Base-by-base conservation (phyloP, 208 protist genomes). In the Acanthamoeba sp. region DNA sequence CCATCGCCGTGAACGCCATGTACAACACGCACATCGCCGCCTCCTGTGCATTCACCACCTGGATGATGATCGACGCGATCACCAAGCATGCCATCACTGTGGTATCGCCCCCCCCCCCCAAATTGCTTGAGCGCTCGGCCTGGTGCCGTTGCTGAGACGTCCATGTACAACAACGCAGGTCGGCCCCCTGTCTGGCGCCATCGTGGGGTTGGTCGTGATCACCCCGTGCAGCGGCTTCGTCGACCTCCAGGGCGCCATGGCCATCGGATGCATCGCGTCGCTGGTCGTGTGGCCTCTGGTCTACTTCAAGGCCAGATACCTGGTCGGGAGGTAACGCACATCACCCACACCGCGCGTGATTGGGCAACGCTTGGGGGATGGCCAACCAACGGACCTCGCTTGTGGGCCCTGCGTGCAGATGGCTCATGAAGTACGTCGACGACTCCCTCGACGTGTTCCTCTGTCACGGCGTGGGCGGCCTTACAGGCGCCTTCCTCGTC, bases 1-100 rank as follows among this genome's bases (percentile, higher is more conserved):
- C 52, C 48, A 84, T 88, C 27, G 66, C 91, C 1, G 40, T 29
- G 18, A 5, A 52, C 32, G 91, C 91, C 57, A 50, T 55, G 45
- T 36, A 24, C 91, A 94, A 94, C 91, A 94, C 91, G 18, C 71
- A 94, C 22, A 94, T 94, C 57, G 9, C 91, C 27, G 69, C 71
- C 2, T 5, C 91, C 40, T 52, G 50, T 0, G 50, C 73, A 1
- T 50, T 94, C 32, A 34, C 32, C 69, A 71, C 76, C 0, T 94
- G 91, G 91, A 66, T 88, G 40, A 24, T 89, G 2, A 50, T 94
- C 27, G 91, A 88, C 34, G 62, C 62, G 20, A 6, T 91, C 5
- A 71, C 85, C 62, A 64, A 73, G 36, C 52, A 55, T 20, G 85
- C 32, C 27, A 34, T 91, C 10, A 73, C 85, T 29, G 9, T 91